Base-by-base conservation (phyloP, 495 filamentous ascomycete genomes). In the Trichoderma virens region DNA sequence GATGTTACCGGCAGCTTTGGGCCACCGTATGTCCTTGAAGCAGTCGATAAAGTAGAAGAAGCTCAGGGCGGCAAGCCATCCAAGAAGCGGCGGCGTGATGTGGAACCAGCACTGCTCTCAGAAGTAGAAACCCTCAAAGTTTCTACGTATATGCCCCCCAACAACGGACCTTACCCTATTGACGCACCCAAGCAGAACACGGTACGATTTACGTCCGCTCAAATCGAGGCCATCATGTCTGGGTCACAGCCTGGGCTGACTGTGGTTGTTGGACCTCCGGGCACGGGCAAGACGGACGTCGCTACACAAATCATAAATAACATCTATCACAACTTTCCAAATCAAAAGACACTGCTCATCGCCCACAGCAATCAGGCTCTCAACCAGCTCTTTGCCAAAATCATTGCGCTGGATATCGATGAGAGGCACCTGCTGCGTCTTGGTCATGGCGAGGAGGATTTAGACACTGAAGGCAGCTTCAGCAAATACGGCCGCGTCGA, bases 381-480 rank as follows among this genome's bases (percentile, higher is more conserved):
- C 60, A 98, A 99, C 70, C 95, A 99, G 72, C 83, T 99, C n/a
- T 99, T 99, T 75, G 90, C 96, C 67, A 99, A 98, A 77, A 98
- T 99, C 65, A 88, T 91, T 43, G 89, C 88, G 6, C 80, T 98
- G 43, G 92, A 98, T 69, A 98, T 99, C 66, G 94, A 99, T 71
- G 90, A 93, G 73, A 88, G 94, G 35, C 95, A 99, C 78, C 82
- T 99, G 47, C 81, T 99, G 59, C 88, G 94, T 45, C 80, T 99
- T 45, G 94, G 94, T 51, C 94, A 96, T 70, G 94, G 94, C 59
- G 94, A 98, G 72, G 93, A 96, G 67, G 95, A 97, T 60, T 79
- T 98, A 16, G 88, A 92, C 47, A 93, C 91, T 0, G 88, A 93
- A 67, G 83, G 83, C 8, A 94, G 82, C 75, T 98, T 93, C 74